Evolutionary conservation across 2,329 filamentous ascomycete genomes (phyloP).

Genomic region (Cladosporium sphaerospermum): DNA sequence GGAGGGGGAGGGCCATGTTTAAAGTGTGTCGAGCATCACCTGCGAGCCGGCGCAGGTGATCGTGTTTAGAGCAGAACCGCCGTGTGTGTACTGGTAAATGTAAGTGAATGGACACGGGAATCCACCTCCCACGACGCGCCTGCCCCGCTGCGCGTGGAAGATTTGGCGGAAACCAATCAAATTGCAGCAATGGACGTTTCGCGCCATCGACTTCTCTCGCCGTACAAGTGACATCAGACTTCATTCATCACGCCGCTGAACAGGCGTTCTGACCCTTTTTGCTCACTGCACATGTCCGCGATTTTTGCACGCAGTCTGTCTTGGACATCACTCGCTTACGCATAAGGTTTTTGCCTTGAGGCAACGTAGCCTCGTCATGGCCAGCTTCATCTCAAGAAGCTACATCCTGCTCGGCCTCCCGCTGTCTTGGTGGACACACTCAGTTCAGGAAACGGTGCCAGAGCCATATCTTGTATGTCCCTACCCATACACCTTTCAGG

Average conservation of each 20-base stretch:
- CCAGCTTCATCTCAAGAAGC: background rate
- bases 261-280: no score
- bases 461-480: constrained; percentile 54
- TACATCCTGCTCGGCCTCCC: constrained; percentile 9
- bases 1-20: constrained; percentile 56
- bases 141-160: background rate
- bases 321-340: background rate
- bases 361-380: background rate
- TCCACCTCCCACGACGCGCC: background rate
- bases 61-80: no score
- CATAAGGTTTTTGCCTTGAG: no score
- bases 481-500: constrained; percentile 6
- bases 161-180: background rate
- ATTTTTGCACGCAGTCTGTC: background rate
- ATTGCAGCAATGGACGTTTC: background rate
- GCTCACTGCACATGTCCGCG: background rate
- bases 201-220: no score
- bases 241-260: no score
- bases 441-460: constrained; percentile 45
- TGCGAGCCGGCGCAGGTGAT: background rate
- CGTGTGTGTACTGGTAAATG: no score
- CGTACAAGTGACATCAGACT: constrained; percentile 2
- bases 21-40: background rate
- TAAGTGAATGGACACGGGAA: no score
- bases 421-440: constrained; percentile 22